phyloP scores from a whole-genome alignment of 805 yeast genomes.

The Schizosaccharomyces osmophilus region DNA sequence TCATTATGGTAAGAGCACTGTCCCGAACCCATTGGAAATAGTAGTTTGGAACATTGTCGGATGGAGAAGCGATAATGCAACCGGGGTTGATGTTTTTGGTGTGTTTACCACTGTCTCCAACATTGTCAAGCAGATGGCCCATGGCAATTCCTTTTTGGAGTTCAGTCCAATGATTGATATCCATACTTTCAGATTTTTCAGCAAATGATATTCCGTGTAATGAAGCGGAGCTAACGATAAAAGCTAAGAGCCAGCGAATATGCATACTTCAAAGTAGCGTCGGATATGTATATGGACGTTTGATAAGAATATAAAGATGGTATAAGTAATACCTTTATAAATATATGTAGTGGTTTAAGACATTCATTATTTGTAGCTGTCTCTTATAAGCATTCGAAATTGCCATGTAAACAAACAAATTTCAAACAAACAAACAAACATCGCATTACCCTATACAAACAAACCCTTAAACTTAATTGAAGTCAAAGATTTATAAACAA shows the following conservation, averaged over 20 bases:
- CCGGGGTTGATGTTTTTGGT: conserved; percentile 29
- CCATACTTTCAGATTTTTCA: neutral
- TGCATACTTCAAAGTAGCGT: too few species aligned
- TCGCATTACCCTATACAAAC: neutral
- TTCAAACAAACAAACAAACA: neutral
- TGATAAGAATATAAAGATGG: too few species aligned
- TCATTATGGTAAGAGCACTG: conserved; percentile 41
- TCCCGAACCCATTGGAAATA: conserved; percentile 82
- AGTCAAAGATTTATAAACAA: neutral
- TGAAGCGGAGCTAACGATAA: too few species aligned
- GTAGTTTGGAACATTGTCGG: conserved; percentile 46
- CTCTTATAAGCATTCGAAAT: too few species aligned
- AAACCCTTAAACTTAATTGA: too few species aligned
- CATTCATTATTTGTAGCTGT: too few species aligned
- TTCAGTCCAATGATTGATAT: conserved; percentile 25
- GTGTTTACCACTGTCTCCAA: conserved; percentile 24
- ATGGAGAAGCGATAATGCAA: conserved; percentile 68
- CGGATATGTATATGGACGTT: too few species aligned
- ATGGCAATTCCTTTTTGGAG: conserved; percentile 22
- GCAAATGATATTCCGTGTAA: too few species aligned
- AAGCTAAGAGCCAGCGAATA: too few species aligned
- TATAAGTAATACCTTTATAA: too few species aligned
- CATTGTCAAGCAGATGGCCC: conserved; percentile 25
- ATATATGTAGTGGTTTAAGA: too few species aligned
- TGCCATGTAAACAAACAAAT: neutral